Evolutionary conservation across 2,329 filamentous ascomycete genomes (phyloP).

Genomic region (Aspergillus sp.): DNA sequence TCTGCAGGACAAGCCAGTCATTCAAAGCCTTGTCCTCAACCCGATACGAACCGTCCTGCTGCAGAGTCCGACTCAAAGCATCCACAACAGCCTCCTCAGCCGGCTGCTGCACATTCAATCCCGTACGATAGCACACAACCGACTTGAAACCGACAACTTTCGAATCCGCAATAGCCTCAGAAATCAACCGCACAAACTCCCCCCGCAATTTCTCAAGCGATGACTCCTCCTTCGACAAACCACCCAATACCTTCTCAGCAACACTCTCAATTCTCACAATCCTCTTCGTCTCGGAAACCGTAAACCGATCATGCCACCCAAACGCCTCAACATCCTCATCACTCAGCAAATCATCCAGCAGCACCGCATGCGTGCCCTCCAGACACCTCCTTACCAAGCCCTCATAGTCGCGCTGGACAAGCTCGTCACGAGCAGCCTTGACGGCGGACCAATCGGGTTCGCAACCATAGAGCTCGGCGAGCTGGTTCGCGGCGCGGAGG

Average conservation of each 20-base stretch:
- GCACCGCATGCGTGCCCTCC: constrained; percentile 62
- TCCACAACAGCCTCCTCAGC: constrained; percentile 35
- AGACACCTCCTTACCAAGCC: constrained; percentile 60
- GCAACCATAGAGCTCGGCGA: constrained; percentile 59
- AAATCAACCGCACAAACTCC: constrained; percentile 41
- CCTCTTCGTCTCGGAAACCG: constrained; percentile 57
- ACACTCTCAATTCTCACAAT: constrained; percentile 73
- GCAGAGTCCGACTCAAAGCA: constrained; percentile 21
- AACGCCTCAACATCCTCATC: constrained; percentile 52
- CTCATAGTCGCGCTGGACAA: constrained; percentile 45
- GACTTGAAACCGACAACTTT: constrained; percentile 76
- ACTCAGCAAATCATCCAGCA: constrained; percentile 72
- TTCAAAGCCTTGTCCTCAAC: constrained; percentile 61
- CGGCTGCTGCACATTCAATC: constrained; percentile 56
- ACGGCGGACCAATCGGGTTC: constrained; percentile 56
- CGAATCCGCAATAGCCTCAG: constrained; percentile 53
- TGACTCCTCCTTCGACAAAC: background rate
- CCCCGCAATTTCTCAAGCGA: constrained; percentile 18
- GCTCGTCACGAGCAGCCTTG: constrained; percentile 42
- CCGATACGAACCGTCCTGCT: constrained; percentile 23
- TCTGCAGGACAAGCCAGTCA: constrained; percentile 60
- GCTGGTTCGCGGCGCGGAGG: constrained; percentile 61
- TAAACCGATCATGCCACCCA: constrained; percentile 60
- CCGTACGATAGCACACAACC: constrained; percentile 73
- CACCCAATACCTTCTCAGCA: constrained; percentile 56